Evolutionary conservation across 202 grass and related monocot genomes (phyloP), one percentile per base, ranked within the genome.

Genomic region (Cymbopogon flexuosus): DNA sequence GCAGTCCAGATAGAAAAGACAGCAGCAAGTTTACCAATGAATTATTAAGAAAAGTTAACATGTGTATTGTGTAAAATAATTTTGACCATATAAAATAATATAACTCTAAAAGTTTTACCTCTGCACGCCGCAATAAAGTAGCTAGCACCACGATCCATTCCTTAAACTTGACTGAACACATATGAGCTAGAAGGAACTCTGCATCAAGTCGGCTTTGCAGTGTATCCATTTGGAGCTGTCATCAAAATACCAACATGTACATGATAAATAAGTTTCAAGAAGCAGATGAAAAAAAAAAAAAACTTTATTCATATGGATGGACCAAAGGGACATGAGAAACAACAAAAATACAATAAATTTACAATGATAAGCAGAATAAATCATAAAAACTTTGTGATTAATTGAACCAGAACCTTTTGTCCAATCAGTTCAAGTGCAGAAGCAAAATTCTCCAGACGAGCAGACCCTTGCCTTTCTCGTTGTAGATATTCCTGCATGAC

Each of bases 151-250:
- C 90, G 10, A 98, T 93, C 96, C 96, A 98, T 76, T 98, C 92
- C 86, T 98, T 98, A 86, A 99, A 99, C 67, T 98, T 98, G 70
- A 99, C 96, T 83, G 96, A 99, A 83, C 96, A 99, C 96, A 99
- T 99, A 78, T 99, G 96, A 36, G 96, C 88, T 68, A 99, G 89
- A 81, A 99, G 93, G 74, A 99, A 99, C 67, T 99, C 96, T 63
- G 96, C 96, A 80, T 99, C 96, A 74, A 99, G 85, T 60, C 96
- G 82, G 72, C 92, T 99, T 86, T 99, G 96, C 22, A 99, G 92
- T 78, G 92, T 91, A 78, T 95, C 87, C 96, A 98, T 98, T 79
- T 86, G 92, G 49, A 98, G 90, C 96, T 98, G 90, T 77, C 49
- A 83, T 35, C 39, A 73, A 52, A 88, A 76, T 68, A 69, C 61